Conservation (phyloP, 2,329 filamentous ascomycete genomes). For the Aspergillus fumigatus region DNA sequence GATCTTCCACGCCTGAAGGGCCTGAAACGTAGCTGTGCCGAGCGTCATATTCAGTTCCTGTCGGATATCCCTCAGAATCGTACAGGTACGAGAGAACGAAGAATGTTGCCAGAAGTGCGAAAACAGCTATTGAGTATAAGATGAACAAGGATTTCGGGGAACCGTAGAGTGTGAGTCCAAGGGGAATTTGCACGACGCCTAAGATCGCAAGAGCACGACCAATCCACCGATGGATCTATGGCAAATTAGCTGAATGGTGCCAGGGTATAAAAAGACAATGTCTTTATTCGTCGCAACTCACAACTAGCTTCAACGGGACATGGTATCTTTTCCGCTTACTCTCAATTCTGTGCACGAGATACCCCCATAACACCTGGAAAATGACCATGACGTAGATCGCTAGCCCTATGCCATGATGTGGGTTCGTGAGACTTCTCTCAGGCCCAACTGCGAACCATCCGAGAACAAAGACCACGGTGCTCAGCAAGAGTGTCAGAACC, state of each 20-base stretch:
- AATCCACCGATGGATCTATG: conserved; percentile 80
- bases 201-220: conserved; percentile 74
- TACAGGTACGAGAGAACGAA: conserved; percentile 74
- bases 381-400: conserved; percentile 59
- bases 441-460: conserved; percentile 63
- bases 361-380: conserved; percentile 56
- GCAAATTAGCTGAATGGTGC: conserved; percentile 28
- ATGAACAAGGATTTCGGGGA: conserved; percentile 83
- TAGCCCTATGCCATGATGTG: conserved; percentile 63
- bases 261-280: neutral
- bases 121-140: conserved; percentile 74
- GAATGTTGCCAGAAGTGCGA: conserved; percentile 67
- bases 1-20: conserved; percentile 49
- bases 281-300: conserved; percentile 29
- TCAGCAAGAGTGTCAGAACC: conserved; percentile 55
- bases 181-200: conserved; percentile 78
- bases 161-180: conserved; percentile 88
- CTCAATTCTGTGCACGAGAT: conserved; percentile 51
- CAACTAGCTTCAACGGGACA: conserved; percentile 56
- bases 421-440: conserved; percentile 57
- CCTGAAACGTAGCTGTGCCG: conserved; percentile 54
- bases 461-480: conserved; percentile 58
- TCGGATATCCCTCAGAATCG: conserved; percentile 46
- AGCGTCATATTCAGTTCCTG: conserved; percentile 52
- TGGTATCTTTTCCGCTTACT: conserved; percentile 50